Evolutionary conservation across 306 rosid genomes (phyloP).

Genomic region (Castanospermum australe): DNA sequence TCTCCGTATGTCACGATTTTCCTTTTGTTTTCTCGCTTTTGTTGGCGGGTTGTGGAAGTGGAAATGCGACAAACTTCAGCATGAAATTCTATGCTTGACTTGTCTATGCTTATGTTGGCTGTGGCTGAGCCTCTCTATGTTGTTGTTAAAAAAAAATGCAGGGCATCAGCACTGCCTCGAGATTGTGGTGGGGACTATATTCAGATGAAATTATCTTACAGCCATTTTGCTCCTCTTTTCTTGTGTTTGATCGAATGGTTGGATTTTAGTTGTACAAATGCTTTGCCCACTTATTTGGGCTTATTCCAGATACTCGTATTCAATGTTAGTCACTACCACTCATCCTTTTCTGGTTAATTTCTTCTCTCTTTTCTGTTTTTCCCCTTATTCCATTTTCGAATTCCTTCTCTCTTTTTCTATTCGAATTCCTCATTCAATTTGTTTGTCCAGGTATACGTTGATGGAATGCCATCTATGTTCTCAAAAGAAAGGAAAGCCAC

Average conservation of each 20-base stretch:
- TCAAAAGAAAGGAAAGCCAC: conserved; percentile 60
- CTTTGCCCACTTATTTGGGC: conserved; percentile 60
- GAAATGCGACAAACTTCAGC: background rate
- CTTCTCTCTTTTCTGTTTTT: background rate
- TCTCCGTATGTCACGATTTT: background rate
- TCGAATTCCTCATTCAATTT: too few species aligned
- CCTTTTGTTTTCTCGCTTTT: background rate
- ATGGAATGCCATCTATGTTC: conserved; percentile 54
- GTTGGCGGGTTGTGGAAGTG: background rate
- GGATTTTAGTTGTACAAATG: conserved; percentile 58
- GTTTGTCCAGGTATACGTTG: conserved; percentile 51
- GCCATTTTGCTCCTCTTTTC: conserved; percentile 63
- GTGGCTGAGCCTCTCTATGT: background rate
- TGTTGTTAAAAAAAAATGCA: conserved; percentile 19
- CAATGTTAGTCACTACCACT: conserved; percentile 39
- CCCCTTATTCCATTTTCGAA: too few species aligned
- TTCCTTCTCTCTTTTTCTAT: too few species aligned
- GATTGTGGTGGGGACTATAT: conserved; percentile 54
- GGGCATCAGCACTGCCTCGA: conserved; percentile 55
- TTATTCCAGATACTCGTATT: conserved; percentile 50
- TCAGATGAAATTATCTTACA: conserved; percentile 62
- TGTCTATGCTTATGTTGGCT: background rate
- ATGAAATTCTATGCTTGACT: background rate
- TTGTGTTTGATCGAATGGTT: conserved; percentile 63
- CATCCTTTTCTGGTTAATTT: background rate